Evolutionary conservation across 1,284 basidiomycete species (phyloP).

Genomic region (Crepidotus sp.): DNA sequence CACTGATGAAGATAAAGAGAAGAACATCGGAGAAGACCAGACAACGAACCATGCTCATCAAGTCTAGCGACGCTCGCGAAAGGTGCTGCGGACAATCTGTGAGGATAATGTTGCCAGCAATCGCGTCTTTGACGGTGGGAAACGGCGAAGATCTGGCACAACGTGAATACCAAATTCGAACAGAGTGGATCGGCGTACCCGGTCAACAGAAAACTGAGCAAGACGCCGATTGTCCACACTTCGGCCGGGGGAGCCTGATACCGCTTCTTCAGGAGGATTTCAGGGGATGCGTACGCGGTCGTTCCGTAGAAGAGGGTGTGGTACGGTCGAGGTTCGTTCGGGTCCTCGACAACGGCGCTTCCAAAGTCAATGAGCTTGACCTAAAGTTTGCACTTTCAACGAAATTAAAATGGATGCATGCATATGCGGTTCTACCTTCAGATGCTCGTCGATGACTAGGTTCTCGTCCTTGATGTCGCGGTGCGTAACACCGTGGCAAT

Average conservation of each 20-base stretch:
- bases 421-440: slow-evolving; percentile 42
- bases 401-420: background rate
- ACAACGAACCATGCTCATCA: slow-evolving; percentile 42
- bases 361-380: slow-evolving; percentile 95
- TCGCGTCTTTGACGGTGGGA: slow-evolving; percentile 62
- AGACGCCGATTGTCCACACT: slow-evolving; percentile 87
- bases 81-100: slow-evolving; percentile 30
- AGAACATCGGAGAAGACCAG: too few species aligned
- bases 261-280: slow-evolving; percentile 69
- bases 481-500: slow-evolving; percentile 72
- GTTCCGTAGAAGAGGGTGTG: slow-evolving; percentile 77
- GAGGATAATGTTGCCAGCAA: slow-evolving; percentile 42
- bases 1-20: slow-evolving; percentile 34
- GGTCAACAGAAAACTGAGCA: slow-evolving; percentile 79
- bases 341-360: slow-evolving; percentile 73
- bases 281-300: slow-evolving; percentile 71
- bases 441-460: slow-evolving; percentile 69
- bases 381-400: slow-evolving; percentile 28
- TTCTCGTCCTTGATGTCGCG: slow-evolving; percentile 96
- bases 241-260: slow-evolving; percentile 80
- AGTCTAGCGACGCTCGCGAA: slow-evolving; percentile 38
- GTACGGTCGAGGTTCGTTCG: slow-evolving; percentile 52
- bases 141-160: slow-evolving; percentile 58
- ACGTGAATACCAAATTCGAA: too few species aligned
- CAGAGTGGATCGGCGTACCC: slow-evolving; percentile 29